These are phyloP conservation scores for Sugiyamaella marilandica DNA, from an alignment of 805 yeast species.

Conservation along the genomic window DNA sequence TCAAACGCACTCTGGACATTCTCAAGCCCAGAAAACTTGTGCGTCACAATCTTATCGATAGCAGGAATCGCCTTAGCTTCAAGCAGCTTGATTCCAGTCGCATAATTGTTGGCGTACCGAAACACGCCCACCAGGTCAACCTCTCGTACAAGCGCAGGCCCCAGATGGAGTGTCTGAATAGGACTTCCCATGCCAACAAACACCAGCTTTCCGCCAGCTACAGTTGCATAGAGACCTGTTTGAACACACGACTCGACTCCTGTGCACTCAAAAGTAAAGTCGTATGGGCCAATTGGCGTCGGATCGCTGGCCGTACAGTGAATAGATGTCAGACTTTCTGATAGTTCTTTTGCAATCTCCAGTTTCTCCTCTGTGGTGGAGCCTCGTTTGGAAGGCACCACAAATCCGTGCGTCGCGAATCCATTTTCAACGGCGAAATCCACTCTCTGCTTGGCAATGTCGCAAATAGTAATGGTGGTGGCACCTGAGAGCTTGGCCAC, in stretches of 20 bases:
- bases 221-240: conserved; percentile 58
- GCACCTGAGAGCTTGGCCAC: conserved; percentile 69
- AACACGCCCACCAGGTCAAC: conserved; percentile 33
- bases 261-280: conserved; percentile 66
- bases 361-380: conserved; percentile 49
- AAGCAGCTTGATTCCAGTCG: conserved; percentile 26
- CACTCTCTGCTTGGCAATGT: conserved; percentile 44
- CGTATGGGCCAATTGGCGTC: conserved; percentile 28
- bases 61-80: conserved; percentile 22
- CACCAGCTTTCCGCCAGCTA: conserved; percentile 66
- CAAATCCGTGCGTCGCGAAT: conserved; percentile 28
- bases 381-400: conserved; percentile 23
- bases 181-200: conserved; percentile 81
- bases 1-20: conserved; percentile 28
- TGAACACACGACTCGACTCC: conserved; percentile 77
- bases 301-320: conserved; percentile 25
- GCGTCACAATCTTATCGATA: conserved; percentile 28
- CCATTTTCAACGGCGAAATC: conserved; percentile 31
- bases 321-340: conserved; percentile 24
- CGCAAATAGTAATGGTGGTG: conserved; percentile 62
- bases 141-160: conserved; percentile 29
- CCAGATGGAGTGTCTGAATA: conserved; percentile 31
- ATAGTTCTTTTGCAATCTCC: conserved; percentile 48
- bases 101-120: conserved; percentile 30
- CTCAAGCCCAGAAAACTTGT: conserved; percentile 28